Conservation (phyloP, 1,139 yeast genomes). For the Ogataea hybrid region DNA sequence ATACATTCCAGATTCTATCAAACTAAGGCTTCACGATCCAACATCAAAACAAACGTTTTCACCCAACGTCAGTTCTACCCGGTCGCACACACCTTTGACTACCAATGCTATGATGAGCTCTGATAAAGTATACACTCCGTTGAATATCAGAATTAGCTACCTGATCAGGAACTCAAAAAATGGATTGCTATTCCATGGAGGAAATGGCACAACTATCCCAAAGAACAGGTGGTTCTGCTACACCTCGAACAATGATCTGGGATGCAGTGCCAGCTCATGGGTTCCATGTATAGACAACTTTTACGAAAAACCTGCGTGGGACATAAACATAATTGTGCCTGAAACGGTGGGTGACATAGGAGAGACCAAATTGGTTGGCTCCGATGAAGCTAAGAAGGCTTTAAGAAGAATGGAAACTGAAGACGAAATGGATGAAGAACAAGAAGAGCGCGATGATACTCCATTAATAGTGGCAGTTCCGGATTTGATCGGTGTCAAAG, state of each 20-base stretch:
- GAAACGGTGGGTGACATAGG: conserved; percentile 76
- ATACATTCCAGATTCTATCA: conserved; percentile 68
- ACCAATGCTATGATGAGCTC: conserved; percentile 35
- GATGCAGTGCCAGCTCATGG: conserved; percentile 90
- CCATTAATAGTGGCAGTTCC: conserved; percentile 77
- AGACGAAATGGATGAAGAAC: conserved; percentile 36
- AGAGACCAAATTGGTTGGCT: conserved; percentile 31
- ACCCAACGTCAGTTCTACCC: conserved; percentile 33
- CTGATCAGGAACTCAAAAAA: conserved; percentile 62
- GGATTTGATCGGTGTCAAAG: conserved; percentile 57
- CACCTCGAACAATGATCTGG: conserved; percentile 75
- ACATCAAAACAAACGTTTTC: conserved; percentile 46
- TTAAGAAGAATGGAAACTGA: conserved; percentile 30
- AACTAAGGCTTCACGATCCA: conserved; percentile 57
- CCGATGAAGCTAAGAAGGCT: conserved; percentile 32
- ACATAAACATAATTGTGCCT: conserved; percentile 78
- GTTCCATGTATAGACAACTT: conserved; percentile 91
- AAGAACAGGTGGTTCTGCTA: conserved; percentile 73
- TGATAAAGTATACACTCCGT: conserved; percentile 61
- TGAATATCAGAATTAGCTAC: conserved; percentile 70
- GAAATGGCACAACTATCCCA: conserved; percentile 35
- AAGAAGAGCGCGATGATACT: conserved; percentile 21
- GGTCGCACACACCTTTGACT: conserved; percentile 40
- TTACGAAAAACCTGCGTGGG: conserved; percentile 93
- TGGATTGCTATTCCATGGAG: conserved; percentile 75